A percentile compares a stretch with the other conserved stretches of the same genome.
phyloP scores from a whole-genome alignment of 495 filamentous ascomycete genomes.

The Amphirosellinia nigrospora region DNA sequence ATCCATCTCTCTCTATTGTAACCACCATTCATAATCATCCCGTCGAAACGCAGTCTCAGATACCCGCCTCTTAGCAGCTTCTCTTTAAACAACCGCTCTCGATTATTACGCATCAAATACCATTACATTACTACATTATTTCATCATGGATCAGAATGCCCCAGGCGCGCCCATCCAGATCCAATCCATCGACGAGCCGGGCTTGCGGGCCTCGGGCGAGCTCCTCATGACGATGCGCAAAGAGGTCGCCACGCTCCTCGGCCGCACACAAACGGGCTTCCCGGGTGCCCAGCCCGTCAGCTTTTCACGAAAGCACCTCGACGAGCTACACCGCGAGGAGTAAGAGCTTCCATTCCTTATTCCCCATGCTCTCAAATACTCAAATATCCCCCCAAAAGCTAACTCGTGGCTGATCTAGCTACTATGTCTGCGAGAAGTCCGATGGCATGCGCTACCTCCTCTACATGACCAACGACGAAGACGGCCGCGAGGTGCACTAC shows the following conservation, averaged over 20 bases:
- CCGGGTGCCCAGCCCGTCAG: slow-evolving; percentile 96
- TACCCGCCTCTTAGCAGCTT: not conserved
- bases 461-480: slow-evolving; percentile 71
- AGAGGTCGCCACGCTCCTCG: slow-evolving; percentile 78
- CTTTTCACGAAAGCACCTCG: slow-evolving; percentile 77
- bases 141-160: slow-evolving; percentile 19
- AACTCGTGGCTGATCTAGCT: slow-evolving; percentile 51
- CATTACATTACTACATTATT: not conserved
- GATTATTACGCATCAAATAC: not conserved
- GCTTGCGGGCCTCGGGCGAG: slow-evolving; percentile 65
- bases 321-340: slow-evolving; percentile 79
- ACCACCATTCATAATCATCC: not conserved
- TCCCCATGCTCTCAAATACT: not conserved
- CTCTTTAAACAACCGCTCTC: not conserved
- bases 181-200: slow-evolving; percentile 60
- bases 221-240: slow-evolving; percentile 66
- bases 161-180: slow-evolving; percentile 36
- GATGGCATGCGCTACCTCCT: slow-evolving; percentile 95
- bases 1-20: not conserved
- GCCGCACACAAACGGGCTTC: slow-evolving; percentile 68
- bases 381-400: no score
- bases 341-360: slow-evolving; percentile 43
- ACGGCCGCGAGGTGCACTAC: slow-evolving; percentile 67
- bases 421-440: slow-evolving; percentile 98
- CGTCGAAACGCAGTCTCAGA: not conserved